Evolutionary conservation across 331 rosid species (phyloP), one percentile per base, ranked within the genome.

Genomic region (Prunus yedoensis): DNA sequence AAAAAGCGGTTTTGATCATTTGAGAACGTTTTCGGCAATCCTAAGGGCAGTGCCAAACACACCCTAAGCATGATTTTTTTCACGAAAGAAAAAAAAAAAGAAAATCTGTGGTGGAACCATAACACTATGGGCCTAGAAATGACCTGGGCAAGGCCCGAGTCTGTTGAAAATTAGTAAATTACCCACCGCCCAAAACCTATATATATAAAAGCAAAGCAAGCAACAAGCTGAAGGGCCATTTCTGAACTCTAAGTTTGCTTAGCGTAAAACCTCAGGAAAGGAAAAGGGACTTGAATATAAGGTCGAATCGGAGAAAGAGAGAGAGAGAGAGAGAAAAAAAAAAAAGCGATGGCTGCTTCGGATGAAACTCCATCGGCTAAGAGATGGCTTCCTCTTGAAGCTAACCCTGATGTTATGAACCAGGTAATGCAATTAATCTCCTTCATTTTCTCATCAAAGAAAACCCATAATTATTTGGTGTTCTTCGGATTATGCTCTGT

Each of bases 341-440:
- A 46, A 14, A 23, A 25, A n/a, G 25, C 3, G 3, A 88, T 92
- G 96, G 89, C 93, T 76, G 62, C 90, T 21, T 25, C 66, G 13
- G 83, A 82, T 78, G 88, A 74, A 76, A 70, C 75, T 25, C 62
- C 91, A 65, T 49, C 87, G 46, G 83, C 87, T 0, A 93, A 93
- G 82, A 90, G 89, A 30, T 93, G 98, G 98, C 98, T 93, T 91
- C 98, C 98, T 80, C 97, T 93, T 28, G 98, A 93, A 91, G 97
- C 98, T 84, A 93, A 93, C 77, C 98, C 97, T 45, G 94, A 93
- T 35, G 91, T 93, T 61, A 88, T 93, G 92, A 93, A 91, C 78
- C 97, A 93, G 96, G 98, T 88, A 59, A 17, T 1, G 5, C 18
- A 43, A 27, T 6, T 18, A 20, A 66, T 66, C 56, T 10, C 2